phyloP scores from a whole-genome alignment of 805 yeast genomes.

The Starmerella apicola region DNA sequence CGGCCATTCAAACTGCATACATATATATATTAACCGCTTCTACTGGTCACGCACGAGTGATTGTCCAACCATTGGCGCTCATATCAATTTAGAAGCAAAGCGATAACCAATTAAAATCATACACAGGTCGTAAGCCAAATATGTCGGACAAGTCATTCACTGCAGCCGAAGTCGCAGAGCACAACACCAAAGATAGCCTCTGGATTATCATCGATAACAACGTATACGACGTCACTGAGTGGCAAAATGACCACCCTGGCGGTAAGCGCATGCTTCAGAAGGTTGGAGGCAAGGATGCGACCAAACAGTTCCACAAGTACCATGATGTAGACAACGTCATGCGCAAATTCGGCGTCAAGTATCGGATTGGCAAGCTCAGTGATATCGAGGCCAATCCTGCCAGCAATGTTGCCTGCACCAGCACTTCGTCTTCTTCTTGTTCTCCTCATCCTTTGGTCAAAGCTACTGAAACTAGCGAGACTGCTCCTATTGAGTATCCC shows the following conservation, averaged over 20 bases:
- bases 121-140: too few relatives aligned
- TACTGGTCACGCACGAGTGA: too few relatives aligned
- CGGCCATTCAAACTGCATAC: neutral
- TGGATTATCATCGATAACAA: constrained; percentile 79
- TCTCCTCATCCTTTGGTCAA: too few relatives aligned
- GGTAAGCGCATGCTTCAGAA: constrained; percentile 61
- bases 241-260: constrained; percentile 71
- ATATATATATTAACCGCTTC: neutral
- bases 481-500: too few relatives aligned
- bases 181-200: constrained; percentile 60
- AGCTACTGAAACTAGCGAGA: constrained; percentile 7
- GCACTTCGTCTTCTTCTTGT: neutral
- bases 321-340: constrained; percentile 31
- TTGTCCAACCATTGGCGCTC: too few relatives aligned
- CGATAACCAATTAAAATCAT: too few relatives aligned
- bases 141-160: constrained; percentile 13
- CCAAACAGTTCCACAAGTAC: constrained; percentile 47
- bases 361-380: constrained; percentile 25
- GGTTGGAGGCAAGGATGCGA: constrained; percentile 69
- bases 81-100: too few relatives aligned
- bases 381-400: constrained; percentile 12
- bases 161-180: constrained; percentile 47
- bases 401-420: constrained; percentile 5
- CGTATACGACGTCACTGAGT: constrained; percentile 63
- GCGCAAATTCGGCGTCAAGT: constrained; percentile 27